Conservation (phyloP, 257 asterid species). For the Phtheirospermum japonicum region DNA sequence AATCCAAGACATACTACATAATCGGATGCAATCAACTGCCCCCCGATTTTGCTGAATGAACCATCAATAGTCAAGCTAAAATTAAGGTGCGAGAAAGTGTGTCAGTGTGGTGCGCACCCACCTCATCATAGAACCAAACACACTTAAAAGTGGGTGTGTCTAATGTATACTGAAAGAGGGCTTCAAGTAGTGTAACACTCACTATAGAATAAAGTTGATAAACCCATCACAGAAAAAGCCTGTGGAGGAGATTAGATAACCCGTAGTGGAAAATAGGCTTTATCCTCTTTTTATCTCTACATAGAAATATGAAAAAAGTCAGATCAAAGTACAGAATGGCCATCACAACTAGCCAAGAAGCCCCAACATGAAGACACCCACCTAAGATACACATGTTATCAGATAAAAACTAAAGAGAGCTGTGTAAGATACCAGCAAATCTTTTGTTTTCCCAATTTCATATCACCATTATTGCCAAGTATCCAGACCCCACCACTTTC, state of each 20-base stretch:
- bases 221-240: slow-evolving; percentile 19
- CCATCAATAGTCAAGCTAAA: not conserved
- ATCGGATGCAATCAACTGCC: not conserved
- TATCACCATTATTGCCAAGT: slow-evolving; percentile 45
- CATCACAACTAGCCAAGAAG: slow-evolving; percentile 28
- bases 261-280: slow-evolving; percentile 20
- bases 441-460: slow-evolving; percentile 32
- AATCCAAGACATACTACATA: not conserved
- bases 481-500: slow-evolving; percentile 54
- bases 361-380: slow-evolving; percentile 48
- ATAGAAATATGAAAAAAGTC: slow-evolving; percentile 14
- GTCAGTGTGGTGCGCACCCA: too few relatives aligned
- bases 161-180: not conserved
- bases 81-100: too few relatives aligned
- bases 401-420: not conserved
- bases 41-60: not conserved
- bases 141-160: not conserved
- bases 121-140: not conserved
- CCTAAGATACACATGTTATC: slow-evolving; percentile 27
- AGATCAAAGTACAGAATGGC: slow-evolving; percentile 32
- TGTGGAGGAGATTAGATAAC: slow-evolving; percentile 24
- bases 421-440: slow-evolving; percentile 42
- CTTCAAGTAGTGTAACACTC: slow-evolving; percentile 15
- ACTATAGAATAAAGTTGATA: slow-evolving; percentile 26
- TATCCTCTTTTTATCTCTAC: slow-evolving; percentile 27